Evolutionary conservation across 805 yeast species (phyloP).

Genomic region (Suhomyces pyralidae): DNA sequence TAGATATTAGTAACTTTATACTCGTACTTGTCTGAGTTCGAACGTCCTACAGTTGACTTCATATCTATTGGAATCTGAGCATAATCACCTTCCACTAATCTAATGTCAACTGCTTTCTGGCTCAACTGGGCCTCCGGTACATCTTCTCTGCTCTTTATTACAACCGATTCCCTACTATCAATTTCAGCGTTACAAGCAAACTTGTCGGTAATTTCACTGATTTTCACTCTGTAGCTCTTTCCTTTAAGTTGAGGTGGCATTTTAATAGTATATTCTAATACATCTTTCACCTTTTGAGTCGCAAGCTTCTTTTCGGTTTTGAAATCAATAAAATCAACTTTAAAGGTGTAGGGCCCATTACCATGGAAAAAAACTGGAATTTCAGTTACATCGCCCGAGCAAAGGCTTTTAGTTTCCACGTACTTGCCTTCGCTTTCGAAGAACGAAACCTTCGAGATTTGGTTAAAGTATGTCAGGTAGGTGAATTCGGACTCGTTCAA

Average conservation of each 20-base stretch:
- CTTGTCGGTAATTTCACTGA: slow-evolving; percentile 69
- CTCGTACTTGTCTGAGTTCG: slow-evolving; percentile 27
- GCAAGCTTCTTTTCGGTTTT: slow-evolving; percentile 16
- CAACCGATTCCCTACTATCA: slow-evolving; percentile 51
- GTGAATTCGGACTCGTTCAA: slow-evolving; percentile 43
- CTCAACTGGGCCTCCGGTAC: slow-evolving; percentile 48
- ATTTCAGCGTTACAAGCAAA: slow-evolving; percentile 75
- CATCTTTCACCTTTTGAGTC: slow-evolving; percentile 32
- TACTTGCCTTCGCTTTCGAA: slow-evolving; percentile 14
- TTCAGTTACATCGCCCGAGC: slow-evolving; percentile 26
- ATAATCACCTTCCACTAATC: slow-evolving; percentile 60
- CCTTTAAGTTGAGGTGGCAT: slow-evolving; percentile 61
- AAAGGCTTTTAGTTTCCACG: slow-evolving; percentile 20
- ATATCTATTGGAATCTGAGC: slow-evolving; percentile 54
- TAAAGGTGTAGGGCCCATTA: slow-evolving; percentile 70
- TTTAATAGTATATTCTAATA: slow-evolving; percentile 36
- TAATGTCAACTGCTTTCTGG: slow-evolving; percentile 6
- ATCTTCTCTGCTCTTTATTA: slow-evolving; percentile 65
- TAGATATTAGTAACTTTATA: slow-evolving; percentile 26
- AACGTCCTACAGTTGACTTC: slow-evolving; percentile 30
- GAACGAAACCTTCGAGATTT: slow-evolving; percentile 50
- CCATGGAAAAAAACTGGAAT: slow-evolving; percentile 70
- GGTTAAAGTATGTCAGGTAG: slow-evolving; percentile 68
- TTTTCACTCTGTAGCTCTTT: slow-evolving; percentile 65
- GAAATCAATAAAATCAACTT: slow-evolving; percentile 62